Percentiles rank a stretch among this genome's conserved stretches.
Evolutionary conservation across 1,139 yeast species (phyloP).

Genomic region (Arxiozyma slooffiae): DNA sequence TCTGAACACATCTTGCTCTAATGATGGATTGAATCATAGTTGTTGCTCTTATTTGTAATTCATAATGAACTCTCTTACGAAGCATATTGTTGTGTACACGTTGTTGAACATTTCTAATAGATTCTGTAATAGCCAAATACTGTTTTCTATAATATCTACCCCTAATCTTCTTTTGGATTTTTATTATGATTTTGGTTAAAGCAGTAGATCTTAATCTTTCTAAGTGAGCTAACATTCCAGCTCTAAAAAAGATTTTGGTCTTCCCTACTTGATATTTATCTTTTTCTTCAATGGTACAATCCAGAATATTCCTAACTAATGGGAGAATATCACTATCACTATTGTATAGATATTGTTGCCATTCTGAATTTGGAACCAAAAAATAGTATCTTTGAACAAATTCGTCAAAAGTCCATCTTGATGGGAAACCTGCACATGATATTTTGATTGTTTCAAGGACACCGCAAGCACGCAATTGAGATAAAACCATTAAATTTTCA

Average conservation of each 20-base stretch:
- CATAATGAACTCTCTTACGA: slow-evolving; percentile 48
- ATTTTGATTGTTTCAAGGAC: slow-evolving; percentile 92
- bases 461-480: slow-evolving; percentile 97
- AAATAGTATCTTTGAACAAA: slow-evolving; percentile 86
- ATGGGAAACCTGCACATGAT: slow-evolving; percentile 96
- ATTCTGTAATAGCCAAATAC: slow-evolving; percentile 46
- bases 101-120: slow-evolving; percentile 53
- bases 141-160: slow-evolving; percentile 53
- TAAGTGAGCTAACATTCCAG: slow-evolving; percentile 88
- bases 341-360: slow-evolving; percentile 54
- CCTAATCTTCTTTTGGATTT: slow-evolving; percentile 79
- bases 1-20: slow-evolving; percentile 53
- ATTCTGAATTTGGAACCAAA: slow-evolving; percentile 59
- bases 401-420: slow-evolving; percentile 91
- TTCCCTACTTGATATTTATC: slow-evolving; percentile 76
- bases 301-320: slow-evolving; percentile 60
- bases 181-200: slow-evolving; percentile 63
- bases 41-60: slow-evolving; percentile 59
- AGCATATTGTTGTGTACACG: slow-evolving; percentile 53
- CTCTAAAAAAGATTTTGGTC: slow-evolving; percentile 89
- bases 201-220: slow-evolving; percentile 80
- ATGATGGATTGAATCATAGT: slow-evolving; percentile 59
- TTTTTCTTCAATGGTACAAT: slow-evolving; percentile 49
- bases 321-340: slow-evolving; percentile 47
- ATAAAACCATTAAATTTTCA: slow-evolving; percentile 88